These are phyloP conservation scores for Curvularia spicifera DNA, from an alignment of 2,329 filamentous ascomycete species.

Conservation along the genomic window DNA sequence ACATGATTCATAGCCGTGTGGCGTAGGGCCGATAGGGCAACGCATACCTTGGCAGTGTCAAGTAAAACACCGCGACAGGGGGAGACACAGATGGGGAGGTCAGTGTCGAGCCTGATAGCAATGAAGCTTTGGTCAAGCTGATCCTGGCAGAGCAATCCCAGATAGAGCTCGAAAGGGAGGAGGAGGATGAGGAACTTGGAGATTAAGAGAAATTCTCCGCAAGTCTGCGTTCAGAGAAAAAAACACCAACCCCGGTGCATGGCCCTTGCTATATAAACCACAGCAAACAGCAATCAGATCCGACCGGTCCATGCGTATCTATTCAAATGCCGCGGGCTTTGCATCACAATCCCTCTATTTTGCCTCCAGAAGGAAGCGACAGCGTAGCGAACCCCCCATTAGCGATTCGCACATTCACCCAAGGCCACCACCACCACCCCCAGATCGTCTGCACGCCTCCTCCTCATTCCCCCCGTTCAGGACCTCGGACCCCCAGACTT, in stretches of 20 bases:
- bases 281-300: conserved; percentile 18
- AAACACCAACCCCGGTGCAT: conserved; percentile 7
- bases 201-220: conserved; percentile 20
- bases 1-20: not conserved
- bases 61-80: not conserved
- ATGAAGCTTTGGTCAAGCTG: conserved; percentile 4
- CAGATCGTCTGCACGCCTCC: conserved; percentile 1
- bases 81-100: not conserved
- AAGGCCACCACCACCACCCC: too few relatives aligned
- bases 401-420: too few relatives aligned
- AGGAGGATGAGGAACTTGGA: conserved; percentile 10
- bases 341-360: not conserved
- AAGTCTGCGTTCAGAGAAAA: conserved; percentile 24
- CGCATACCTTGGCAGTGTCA: conserved; percentile 16
- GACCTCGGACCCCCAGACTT: conserved; percentile 15
- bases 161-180: conserved; percentile 3
- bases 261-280: conserved; percentile 32
- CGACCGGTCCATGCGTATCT: conserved; percentile 27
- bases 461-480: not conserved
- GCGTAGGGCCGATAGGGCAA: not conserved
- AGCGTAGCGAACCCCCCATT: too few relatives aligned
- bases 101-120: not conserved
- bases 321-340: not conserved
- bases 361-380: too few relatives aligned
- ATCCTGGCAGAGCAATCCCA: conserved; percentile 9